phyloP scores from a whole-genome alignment of 768 basidiomycete genomes.

The Leccinum rimulosum region DNA sequence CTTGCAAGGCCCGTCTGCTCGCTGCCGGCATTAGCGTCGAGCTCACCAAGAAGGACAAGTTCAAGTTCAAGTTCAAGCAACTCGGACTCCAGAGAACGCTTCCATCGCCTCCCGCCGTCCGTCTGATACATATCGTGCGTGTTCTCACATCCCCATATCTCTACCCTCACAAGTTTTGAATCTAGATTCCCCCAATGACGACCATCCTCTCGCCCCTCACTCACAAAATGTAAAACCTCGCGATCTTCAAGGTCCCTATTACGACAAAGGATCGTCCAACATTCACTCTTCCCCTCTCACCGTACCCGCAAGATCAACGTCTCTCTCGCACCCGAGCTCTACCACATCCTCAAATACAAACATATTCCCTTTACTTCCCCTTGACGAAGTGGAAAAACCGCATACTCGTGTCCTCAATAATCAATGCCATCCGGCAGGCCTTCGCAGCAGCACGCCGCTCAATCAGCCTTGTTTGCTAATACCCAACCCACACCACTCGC shows the following conservation, averaged over 20 bases:
- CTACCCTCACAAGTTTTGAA: background rate
- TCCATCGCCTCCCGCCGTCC: background rate
- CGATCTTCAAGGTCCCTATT: slow-evolving; percentile 8
- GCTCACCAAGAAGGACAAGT: slow-evolving; percentile 32
- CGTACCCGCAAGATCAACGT: slow-evolving; percentile 20
- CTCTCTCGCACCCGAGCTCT: slow-evolving; percentile 17
- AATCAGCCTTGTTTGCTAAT: slow-evolving; percentile 17
- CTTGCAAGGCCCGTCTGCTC: too few relatives aligned
- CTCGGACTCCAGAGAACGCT: slow-evolving; percentile 16
- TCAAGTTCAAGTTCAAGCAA: slow-evolving; percentile 5
- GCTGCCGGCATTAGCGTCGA: slow-evolving; percentile 40
- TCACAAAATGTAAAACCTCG: slow-evolving; percentile 8
- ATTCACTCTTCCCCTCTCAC: background rate
- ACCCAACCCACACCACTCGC: slow-evolving; percentile 14
- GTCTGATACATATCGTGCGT: background rate
- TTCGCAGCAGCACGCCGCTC: slow-evolving; percentile 6
- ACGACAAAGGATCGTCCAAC: background rate
- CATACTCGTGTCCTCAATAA: slow-evolving; percentile 2
- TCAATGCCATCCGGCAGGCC: slow-evolving; percentile 3
- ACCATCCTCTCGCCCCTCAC: slow-evolving; percentile 19
- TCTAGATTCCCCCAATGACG: slow-evolving; percentile 14
- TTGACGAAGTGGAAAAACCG: too few relatives aligned
- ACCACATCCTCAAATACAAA: slow-evolving; percentile 7
- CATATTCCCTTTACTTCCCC: too few relatives aligned
- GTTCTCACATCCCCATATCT: background rate